Percentiles rank a stretch among this genome's conserved stretches.
These are phyloP conservation scores for Ogataea chonburiensis DNA, from an alignment of 805 yeast genomes.

Conservation along the genomic window DNA sequence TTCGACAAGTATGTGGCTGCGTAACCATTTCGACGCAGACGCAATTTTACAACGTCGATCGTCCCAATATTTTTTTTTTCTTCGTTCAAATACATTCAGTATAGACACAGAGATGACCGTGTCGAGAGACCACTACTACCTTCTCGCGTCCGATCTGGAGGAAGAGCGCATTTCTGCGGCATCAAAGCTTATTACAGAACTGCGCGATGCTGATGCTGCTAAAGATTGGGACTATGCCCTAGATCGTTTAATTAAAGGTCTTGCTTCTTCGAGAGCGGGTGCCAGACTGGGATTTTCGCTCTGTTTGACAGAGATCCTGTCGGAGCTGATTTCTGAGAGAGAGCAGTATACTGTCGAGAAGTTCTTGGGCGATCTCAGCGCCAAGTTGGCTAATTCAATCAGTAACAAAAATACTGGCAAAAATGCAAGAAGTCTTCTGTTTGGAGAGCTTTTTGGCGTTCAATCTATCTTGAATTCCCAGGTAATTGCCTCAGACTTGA, in stretches of 20 bases:
- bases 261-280: conserved; percentile 76
- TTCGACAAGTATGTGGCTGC: conserved; percentile 18
- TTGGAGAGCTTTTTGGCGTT: conserved; percentile 83
- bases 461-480: conserved; percentile 67
- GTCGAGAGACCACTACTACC: conserved; percentile 73
- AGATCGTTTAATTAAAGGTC: conserved; percentile 74
- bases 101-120: conserved; percentile 34
- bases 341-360: conserved; percentile 38
- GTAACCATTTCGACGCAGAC: conserved; percentile 9
- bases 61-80: conserved; percentile 10
- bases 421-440: conserved; percentile 73
- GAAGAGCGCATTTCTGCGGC: conserved; percentile 74
- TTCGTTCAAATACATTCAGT: not conserved
- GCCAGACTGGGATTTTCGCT: conserved; percentile 87
- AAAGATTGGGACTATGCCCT: conserved; percentile 82
- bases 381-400: conserved; percentile 39
- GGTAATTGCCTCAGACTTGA: conserved; percentile 31
- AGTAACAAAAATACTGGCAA: conserved; percentile 62
- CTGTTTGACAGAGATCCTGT: conserved; percentile 72
- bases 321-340: conserved; percentile 31
- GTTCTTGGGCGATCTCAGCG: conserved; percentile 36
- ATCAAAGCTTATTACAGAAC: conserved; percentile 58
- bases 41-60: conserved; percentile 10
- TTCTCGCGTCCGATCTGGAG: conserved; percentile 72
- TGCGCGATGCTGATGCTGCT: conserved; percentile 41